Percentiles rank a stretch among this genome's conserved stretches.
Evolutionary conservation across 805 yeast genomes (phyloP).

Genomic region (Komagataella phaffii): DNA sequence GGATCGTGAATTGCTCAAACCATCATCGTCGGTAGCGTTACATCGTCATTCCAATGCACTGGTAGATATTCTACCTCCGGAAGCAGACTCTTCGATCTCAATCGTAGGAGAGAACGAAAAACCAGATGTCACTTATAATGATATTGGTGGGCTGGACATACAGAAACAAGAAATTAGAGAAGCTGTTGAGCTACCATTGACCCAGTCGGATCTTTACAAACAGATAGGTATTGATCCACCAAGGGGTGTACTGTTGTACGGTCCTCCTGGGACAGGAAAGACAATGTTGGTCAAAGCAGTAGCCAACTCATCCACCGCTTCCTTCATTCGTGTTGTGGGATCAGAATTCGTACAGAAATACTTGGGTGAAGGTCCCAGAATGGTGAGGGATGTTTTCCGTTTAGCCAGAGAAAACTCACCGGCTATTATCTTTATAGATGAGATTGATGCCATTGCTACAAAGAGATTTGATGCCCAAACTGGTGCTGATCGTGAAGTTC

Average conservation of each 20-base stretch:
- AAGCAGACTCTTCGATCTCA: constrained; percentile 93
- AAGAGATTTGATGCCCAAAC: constrained; percentile 99
- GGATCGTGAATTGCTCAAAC: constrained; percentile 87
- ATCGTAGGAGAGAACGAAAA: constrained; percentile 90
- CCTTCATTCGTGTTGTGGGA: constrained; percentile 94
- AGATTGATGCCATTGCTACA: constrained; percentile 97
- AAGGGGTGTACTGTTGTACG: constrained; percentile 90
- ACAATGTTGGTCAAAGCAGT: constrained; percentile 99
- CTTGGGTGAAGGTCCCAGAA: constrained; percentile 98
- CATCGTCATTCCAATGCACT: constrained; percentile 98
- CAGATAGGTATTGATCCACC: constrained; percentile 99
- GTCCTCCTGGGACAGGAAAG: constrained; percentile 99
- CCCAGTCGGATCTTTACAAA: constrained; percentile 89
- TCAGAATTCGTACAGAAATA: constrained; percentile 97
- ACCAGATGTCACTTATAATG: constrained; percentile 89
- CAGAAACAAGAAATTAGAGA: constrained; percentile 98
- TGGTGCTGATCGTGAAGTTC: constrained; percentile 99
- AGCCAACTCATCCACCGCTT: constrained; percentile 90
- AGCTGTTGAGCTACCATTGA: constrained; percentile 93
- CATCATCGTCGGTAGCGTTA: constrained; percentile 90
- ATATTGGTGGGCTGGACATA: constrained; percentile 98
- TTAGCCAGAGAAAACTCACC: constrained; percentile 97
- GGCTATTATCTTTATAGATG: constrained; percentile 93
- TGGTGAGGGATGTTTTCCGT: constrained; percentile 97
- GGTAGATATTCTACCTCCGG: constrained; percentile 96